phyloP scores from a whole-genome alignment of 2,329 filamentous ascomycete genomes.

The Penicillium sp. region DNA sequence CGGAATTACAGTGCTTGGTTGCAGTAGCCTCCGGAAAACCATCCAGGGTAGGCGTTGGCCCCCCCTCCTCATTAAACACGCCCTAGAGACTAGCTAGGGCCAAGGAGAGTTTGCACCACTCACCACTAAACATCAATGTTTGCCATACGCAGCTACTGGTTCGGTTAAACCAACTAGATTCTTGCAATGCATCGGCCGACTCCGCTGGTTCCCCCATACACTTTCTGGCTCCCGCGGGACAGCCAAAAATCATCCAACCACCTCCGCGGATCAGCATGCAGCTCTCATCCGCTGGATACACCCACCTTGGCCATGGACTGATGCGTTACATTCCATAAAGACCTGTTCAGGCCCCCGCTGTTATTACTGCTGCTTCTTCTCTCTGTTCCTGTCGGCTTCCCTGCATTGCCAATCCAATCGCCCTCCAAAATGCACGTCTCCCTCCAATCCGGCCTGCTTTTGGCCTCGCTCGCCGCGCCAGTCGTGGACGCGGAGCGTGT shows the following conservation, averaged over 20 bases:
- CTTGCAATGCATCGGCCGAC: background rate
- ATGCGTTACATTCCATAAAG: constrained; percentile 1
- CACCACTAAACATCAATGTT: background rate
- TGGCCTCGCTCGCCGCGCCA: constrained; percentile 31
- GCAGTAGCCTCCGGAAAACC: constrained; percentile 6
- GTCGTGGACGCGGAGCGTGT: constrained; percentile 65
- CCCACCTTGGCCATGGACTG: background rate
- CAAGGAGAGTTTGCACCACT: background rate
- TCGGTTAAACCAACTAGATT: background rate
- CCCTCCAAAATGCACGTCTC: constrained; percentile 31
- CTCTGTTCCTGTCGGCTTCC: background rate
- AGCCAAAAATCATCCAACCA: constrained; percentile 1
- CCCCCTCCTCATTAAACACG: too few species aligned
- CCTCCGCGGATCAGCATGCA: constrained; percentile 5
- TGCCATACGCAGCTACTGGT: background rate
- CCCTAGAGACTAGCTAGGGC: too few species aligned
- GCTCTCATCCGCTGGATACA: background rate
- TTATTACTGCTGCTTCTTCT: background rate
- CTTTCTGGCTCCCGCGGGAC: background rate
- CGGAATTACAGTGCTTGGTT: constrained; percentile 12
- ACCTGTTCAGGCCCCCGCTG: background rate
- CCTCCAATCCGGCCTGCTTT: constrained; percentile 28
- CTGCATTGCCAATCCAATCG: background rate
- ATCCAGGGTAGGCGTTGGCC: background rate
- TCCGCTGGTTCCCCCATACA: background rate